These are phyloP conservation scores for Paecilomyces sp. DNA, from an alignment of 2,329 filamentous ascomycete species.

Conservation along the genomic window DNA sequence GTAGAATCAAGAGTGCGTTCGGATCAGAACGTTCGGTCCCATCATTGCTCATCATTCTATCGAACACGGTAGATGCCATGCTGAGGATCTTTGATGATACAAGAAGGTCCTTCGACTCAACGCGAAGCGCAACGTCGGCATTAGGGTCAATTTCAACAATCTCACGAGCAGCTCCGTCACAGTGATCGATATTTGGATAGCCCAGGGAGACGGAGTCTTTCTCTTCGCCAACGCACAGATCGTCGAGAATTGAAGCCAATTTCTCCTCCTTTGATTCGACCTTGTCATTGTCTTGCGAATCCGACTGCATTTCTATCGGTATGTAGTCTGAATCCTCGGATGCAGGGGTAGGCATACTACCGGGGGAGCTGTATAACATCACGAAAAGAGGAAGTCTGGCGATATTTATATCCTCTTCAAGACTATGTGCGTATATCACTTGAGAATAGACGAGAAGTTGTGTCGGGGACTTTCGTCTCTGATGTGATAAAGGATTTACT, in stretches of 20 bases:
- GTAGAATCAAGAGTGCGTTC: not conserved
- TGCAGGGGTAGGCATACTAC: not conserved
- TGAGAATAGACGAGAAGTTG: too few species aligned
- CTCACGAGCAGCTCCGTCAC: not conserved
- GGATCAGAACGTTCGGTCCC: not conserved
- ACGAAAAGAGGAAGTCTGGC: not conserved
- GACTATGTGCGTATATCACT: too few species aligned
- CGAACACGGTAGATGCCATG: not conserved
- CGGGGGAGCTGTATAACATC: not conserved
- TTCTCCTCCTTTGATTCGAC: not conserved
- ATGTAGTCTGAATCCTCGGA: not conserved
- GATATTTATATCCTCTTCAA: too few species aligned
- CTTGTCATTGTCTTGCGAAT: not conserved
- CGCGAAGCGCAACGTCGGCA: not conserved
- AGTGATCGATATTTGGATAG: not conserved
- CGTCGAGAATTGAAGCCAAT: not conserved
- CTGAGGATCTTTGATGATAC: not conserved
- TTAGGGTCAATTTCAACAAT: not conserved
- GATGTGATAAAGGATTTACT: too few species aligned
- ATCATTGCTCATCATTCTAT: not conserved
- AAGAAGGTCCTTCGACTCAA: not conserved
- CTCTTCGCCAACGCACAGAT: not conserved
- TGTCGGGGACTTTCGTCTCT: too few species aligned
- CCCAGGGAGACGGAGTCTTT: not conserved
- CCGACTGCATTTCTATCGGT: not conserved